Evolutionary conservation across 352 stramenopile species (phyloP).

Genomic region (Globisporangium irregulare): DNA sequence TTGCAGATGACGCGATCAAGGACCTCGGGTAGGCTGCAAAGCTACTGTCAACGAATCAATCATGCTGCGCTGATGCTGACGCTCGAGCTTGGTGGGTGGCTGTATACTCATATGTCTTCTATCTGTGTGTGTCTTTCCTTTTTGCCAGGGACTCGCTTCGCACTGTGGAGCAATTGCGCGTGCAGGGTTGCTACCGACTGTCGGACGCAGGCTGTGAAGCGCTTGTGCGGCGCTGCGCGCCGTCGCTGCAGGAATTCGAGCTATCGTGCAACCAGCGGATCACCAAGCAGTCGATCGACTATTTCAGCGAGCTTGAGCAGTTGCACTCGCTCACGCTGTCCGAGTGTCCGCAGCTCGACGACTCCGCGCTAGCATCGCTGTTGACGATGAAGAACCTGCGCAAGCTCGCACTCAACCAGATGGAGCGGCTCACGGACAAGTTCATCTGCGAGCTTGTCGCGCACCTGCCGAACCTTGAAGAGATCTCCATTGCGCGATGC

Average conservation of each 20-base stretch:
- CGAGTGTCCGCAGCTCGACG: constrained; percentile 75
- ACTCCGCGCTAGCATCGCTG: constrained; percentile 53
- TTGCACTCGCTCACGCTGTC: constrained; percentile 66
- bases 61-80: background rate
- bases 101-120: constrained; percentile 4
- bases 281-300: constrained; percentile 68
- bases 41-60: background rate
- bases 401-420: constrained; percentile 72
- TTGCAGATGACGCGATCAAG: constrained; percentile 69
- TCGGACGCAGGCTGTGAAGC: constrained; percentile 64
- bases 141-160: constrained; percentile 42
- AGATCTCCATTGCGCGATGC: constrained; percentile 69
- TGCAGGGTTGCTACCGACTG: constrained; percentile 77
- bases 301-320: constrained; percentile 64
- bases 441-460: constrained; percentile 48
- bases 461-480: constrained; percentile 49
- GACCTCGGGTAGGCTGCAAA: constrained; percentile 43
- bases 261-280: constrained; percentile 84
- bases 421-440: constrained; percentile 65
- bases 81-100: background rate
- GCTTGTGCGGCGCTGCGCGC: constrained; percentile 63
- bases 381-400: constrained; percentile 58
- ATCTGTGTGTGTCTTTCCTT: background rate
- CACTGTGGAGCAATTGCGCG: constrained; percentile 58
- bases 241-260: constrained; percentile 70